These are phyloP conservation scores for Clathrus columnatus DNA, from an alignment of 768 basidiomycete genomes.

Conservation along the genomic window DNA sequence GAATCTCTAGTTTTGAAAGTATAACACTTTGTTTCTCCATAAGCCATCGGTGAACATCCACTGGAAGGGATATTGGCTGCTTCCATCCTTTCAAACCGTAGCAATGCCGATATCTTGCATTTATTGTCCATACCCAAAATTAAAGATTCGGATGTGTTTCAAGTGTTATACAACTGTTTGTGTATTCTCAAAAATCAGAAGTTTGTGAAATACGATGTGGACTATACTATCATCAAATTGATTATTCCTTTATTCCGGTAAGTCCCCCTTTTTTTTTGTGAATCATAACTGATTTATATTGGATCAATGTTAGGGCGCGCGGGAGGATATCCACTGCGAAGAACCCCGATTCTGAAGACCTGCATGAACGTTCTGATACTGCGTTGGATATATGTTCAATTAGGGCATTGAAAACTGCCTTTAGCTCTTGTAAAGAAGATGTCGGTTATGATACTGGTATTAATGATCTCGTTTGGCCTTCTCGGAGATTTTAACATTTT, in stretches of 20 bases:
- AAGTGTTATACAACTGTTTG: slow-evolving; percentile 40
- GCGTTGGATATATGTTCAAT: slow-evolving; percentile 62
- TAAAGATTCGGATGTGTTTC: slow-evolving; percentile 33
- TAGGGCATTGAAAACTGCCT: slow-evolving; percentile 49
- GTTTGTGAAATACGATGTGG: slow-evolving; percentile 33
- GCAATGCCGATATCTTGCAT: slow-evolving; percentile 55
- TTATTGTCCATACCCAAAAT: slow-evolving; percentile 36
- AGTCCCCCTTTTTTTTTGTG: neutral
- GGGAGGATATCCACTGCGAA: too few species aligned
- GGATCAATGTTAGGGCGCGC: too few species aligned
- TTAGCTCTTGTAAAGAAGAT: slow-evolving; percentile 56
- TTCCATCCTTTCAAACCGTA: slow-evolving; percentile 42
- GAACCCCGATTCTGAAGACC: slow-evolving; percentile 30
- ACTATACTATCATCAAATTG: slow-evolving; percentile 45
- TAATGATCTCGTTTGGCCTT: neutral
- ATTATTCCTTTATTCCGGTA: slow-evolving; percentile 31
- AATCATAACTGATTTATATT: neutral
- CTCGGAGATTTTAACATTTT: neutral
- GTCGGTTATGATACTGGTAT: slow-evolving; percentile 58
- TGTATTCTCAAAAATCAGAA: slow-evolving; percentile 36
- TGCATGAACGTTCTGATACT: slow-evolving; percentile 46
- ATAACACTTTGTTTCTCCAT: slow-evolving; percentile 21
- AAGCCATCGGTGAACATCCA: slow-evolving; percentile 15
- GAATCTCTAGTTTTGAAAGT: slow-evolving; percentile 20
- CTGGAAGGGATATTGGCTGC: slow-evolving; percentile 19